Conservation (phyloP, 257 asterid species). For the Solanum pimpinellifolium region DNA sequence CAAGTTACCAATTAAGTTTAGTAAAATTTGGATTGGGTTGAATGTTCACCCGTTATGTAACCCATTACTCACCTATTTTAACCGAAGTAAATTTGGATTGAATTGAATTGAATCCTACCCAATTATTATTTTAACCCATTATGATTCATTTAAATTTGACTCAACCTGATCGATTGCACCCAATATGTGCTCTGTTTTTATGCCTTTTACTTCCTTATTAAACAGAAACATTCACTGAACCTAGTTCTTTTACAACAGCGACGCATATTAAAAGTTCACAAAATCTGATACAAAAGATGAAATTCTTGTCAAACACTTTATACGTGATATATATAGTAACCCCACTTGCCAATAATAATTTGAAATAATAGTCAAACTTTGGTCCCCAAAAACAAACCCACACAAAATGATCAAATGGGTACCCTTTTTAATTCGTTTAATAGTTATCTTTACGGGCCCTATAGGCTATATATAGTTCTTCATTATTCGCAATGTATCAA, state of each 20-base stretch:
- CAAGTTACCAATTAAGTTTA: too few species aligned
- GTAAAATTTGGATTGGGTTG: too few species aligned
- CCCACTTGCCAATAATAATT: not conserved
- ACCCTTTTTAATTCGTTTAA: not conserved
- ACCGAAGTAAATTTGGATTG: too few species aligned
- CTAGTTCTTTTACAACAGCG: too few species aligned
- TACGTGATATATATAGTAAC: not conserved
- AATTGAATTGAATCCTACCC: too few species aligned
- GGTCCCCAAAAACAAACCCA: not conserved
- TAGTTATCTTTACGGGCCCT: not conserved
- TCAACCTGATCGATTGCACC: too few species aligned
- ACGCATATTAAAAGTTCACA: not conserved
- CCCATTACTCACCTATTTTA: too few species aligned
- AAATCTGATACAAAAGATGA: not conserved
- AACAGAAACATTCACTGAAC: not conserved
- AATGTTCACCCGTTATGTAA: too few species aligned
- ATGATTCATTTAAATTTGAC: too few species aligned
- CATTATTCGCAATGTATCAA: not conserved
- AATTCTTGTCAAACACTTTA: not conserved
- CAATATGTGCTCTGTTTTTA: not conserved
- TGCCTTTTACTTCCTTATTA: not conserved
- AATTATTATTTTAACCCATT: too few species aligned
- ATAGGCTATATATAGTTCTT: not conserved
- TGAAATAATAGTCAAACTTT: not conserved
- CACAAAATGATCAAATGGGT: not conserved